phyloP scores from a whole-genome alignment of 805 yeast genomes.

The Lipomyces mesembrius region DNA sequence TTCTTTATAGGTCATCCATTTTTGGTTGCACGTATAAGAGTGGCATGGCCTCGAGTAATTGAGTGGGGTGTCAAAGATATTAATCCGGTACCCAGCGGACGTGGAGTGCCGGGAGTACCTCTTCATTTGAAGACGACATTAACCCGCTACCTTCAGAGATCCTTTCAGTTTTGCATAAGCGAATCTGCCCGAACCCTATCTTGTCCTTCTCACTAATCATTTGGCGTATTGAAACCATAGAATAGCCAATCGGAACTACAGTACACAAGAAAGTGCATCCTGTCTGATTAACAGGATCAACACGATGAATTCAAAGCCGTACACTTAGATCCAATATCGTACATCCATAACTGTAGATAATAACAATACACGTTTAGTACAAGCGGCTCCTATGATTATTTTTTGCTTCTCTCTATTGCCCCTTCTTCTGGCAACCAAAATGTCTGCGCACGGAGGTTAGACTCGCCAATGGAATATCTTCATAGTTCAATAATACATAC shows the following conservation, averaged over 20 bases:
- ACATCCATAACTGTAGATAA: neutral
- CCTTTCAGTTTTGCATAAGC: too few species aligned
- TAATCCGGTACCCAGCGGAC: too few species aligned
- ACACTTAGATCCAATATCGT: neutral
- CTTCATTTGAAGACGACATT: too few species aligned
- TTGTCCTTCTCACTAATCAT: neutral
- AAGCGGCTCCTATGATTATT: neutral
- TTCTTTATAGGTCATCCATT: neutral
- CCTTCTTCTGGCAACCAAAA: conserved; percentile 31
- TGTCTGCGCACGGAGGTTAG: conserved; percentile 17
- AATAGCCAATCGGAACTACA: neutral
- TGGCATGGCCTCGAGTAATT: too few species aligned
- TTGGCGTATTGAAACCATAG: too few species aligned
- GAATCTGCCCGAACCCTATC: neutral
- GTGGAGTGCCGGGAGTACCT: too few species aligned
- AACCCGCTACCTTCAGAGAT: too few species aligned
- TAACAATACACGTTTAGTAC: neutral
- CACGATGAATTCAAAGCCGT: neutral
- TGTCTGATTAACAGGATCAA: neutral
- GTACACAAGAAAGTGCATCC: neutral
- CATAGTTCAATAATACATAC: conserved; percentile 3
- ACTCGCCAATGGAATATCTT: neutral
- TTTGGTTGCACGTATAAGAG: neutral
- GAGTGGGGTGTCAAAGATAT: neutral
- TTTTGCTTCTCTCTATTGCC: neutral